These are phyloP conservation scores for Aspergillus bridgeri DNA, from an alignment of 495 filamentous ascomycete genomes.

Conservation along the genomic window DNA sequence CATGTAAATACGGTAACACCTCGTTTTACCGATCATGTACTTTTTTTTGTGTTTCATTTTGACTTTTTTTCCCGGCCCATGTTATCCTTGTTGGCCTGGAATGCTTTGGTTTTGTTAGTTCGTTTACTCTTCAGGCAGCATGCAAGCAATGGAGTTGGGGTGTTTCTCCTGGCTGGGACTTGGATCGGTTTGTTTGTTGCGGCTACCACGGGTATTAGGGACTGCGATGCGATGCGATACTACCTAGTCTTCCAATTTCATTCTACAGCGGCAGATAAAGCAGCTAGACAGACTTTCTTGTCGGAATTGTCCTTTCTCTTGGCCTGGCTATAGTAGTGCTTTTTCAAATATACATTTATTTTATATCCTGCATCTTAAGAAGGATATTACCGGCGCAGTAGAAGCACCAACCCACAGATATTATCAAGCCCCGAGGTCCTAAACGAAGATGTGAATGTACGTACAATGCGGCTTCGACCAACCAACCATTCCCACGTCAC, in stretches of 20 bases:
- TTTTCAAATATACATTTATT: too few species aligned
- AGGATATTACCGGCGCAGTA: too few species aligned
- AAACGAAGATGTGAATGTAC: too few species aligned
- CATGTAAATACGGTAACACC: constrained; percentile 1
- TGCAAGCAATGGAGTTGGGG: constrained; percentile 24
- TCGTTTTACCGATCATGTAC: constrained; percentile 1
- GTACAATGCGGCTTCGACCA: neutral
- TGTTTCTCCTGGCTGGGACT: constrained; percentile 4
- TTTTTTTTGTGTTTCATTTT: constrained; percentile 5
- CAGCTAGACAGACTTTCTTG: neutral
- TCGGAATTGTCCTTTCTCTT: neutral
- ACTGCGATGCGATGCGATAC: neutral
- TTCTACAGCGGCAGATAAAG: neutral
- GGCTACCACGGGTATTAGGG: neutral
- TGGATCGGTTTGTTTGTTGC: neutral
- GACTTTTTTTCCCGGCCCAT: neutral
- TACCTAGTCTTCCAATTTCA: neutral
- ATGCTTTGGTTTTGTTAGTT: constrained; percentile 8
- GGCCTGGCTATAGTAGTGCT: too few species aligned
- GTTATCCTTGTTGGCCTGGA: neutral
- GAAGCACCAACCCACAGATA: too few species aligned
- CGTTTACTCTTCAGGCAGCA: constrained; percentile 2
- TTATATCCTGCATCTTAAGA: too few species aligned
- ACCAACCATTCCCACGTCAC: neutral
- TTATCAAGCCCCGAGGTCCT: too few species aligned